These are phyloP conservation scores for Microthlaspi erraticum DNA, from an alignment of 345 rosid species.

Conservation along the genomic window DNA sequence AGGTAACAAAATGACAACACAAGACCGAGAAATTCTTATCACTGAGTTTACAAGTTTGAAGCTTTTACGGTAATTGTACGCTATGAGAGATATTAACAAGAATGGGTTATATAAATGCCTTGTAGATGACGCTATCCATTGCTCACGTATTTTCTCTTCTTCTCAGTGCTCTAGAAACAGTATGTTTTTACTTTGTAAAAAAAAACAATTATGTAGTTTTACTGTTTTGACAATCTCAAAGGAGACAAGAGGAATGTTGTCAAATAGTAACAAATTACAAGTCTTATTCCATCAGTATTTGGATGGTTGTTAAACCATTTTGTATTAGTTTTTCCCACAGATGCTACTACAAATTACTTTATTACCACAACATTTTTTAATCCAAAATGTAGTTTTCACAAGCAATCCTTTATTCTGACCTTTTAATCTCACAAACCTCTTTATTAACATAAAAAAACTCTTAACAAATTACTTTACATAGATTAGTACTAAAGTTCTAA, in stretches of 20 bases:
- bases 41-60: background rate
- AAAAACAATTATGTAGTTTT: background rate
- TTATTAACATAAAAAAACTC: too few relatives aligned
- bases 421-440: too few relatives aligned
- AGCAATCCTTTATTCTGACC: too few relatives aligned
- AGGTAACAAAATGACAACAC: slow-evolving; percentile 19
- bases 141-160: background rate
- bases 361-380: too few relatives aligned
- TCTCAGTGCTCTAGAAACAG: background rate
- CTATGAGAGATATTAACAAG: background rate
- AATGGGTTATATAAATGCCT: slow-evolving; percentile 23
- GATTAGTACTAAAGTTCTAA: background rate
- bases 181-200: background rate
- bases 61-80: slow-evolving; percentile 5
- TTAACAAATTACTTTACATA: too few relatives aligned
- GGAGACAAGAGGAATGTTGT: too few relatives aligned
- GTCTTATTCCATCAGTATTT: too few relatives aligned
- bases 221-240: background rate
- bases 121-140: slow-evolving; percentile 22
- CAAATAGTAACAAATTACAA: too few relatives aligned
- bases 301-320: too few relatives aligned
- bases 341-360: too few relatives aligned
- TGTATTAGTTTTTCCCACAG: too few relatives aligned
- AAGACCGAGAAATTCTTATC: slow-evolving; percentile 13
- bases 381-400: too few relatives aligned